Evolutionary conservation across 257 asterid genomes (phyloP).

Genomic region (Solanum commersonii): DNA sequence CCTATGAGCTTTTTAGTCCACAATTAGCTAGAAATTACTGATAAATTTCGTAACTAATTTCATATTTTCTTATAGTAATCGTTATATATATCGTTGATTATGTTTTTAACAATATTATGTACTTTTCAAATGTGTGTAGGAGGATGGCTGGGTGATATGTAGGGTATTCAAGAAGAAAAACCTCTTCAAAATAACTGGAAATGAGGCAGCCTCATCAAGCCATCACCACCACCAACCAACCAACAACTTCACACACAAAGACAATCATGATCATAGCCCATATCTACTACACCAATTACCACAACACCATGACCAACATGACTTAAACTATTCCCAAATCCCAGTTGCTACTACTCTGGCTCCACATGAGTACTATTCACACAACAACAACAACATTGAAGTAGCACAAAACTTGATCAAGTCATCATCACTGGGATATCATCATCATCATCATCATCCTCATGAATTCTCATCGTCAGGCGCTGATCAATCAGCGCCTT

Average conservation of each 20-base stretch:
- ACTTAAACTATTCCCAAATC: slow-evolving; percentile 21
- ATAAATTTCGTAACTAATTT: no score
- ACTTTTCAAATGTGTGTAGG: slow-evolving; percentile 22
- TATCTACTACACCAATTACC: slow-evolving; percentile 12
- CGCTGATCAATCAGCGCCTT: slow-evolving; percentile 5
- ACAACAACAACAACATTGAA: slow-evolving; percentile 23
- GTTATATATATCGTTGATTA: neutral
- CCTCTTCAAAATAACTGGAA: slow-evolving; percentile 45
- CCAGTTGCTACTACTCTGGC: neutral
- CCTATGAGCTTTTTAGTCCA: no score
- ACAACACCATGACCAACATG: slow-evolving; percentile 6
- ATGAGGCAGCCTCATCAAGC: neutral
- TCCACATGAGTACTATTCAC: neutral
- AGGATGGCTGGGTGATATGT: slow-evolving; percentile 94
- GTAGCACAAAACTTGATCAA: slow-evolving; percentile 41
- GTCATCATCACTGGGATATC: neutral
- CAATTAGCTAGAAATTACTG: no score
- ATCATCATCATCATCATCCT: neutral
- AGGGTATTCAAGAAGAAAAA: slow-evolving; percentile 92
- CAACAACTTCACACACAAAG: slow-evolving; percentile 15
- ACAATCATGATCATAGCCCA: slow-evolving; percentile 1
- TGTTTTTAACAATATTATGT: neutral
- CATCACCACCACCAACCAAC: neutral
- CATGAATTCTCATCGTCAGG: slow-evolving; percentile 1
- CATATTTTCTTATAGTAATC: neutral